These are phyloP conservation scores for Apocynum venetum DNA, from an alignment of 257 asterid genomes.

Conservation along the genomic window DNA sequence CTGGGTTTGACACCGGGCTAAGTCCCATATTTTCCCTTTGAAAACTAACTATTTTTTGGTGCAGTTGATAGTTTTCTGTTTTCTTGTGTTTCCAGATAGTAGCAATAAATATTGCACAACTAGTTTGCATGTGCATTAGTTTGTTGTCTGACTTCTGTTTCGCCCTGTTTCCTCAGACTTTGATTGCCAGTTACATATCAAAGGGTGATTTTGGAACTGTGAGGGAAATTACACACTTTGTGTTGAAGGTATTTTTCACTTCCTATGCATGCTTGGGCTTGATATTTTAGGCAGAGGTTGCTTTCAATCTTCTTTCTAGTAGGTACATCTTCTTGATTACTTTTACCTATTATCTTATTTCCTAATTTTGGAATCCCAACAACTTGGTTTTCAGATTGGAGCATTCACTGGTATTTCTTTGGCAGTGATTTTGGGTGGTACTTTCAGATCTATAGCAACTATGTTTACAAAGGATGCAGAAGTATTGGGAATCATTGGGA, in stretches of 20 bases:
- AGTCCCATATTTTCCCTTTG: not conserved
- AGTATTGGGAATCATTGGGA: slow-evolving; percentile 58
- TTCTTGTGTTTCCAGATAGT: not conserved
- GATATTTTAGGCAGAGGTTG: not conserved
- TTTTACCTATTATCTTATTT: slow-evolving; percentile 1
- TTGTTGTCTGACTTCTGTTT: slow-evolving; percentile 3
- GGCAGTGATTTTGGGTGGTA: slow-evolving; percentile 57
- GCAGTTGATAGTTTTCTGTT: not conserved
- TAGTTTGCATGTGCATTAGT: not conserved
- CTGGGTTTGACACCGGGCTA: too few relatives aligned
- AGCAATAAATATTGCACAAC: slow-evolving; percentile 1
- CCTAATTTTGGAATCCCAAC: slow-evolving; percentile 11
- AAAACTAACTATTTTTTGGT: not conserved
- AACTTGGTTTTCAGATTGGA: slow-evolving; percentile 54
- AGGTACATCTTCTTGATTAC: not conserved
- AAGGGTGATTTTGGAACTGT: slow-evolving; percentile 61
- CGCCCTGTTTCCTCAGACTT: slow-evolving; percentile 42
- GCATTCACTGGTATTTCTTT: slow-evolving; percentile 53
- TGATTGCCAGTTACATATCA: slow-evolving; percentile 75
- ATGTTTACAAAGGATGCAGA: slow-evolving; percentile 61
- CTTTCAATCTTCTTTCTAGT: not conserved
- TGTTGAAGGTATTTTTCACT: slow-evolving; percentile 53
- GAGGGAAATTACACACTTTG: slow-evolving; percentile 59
- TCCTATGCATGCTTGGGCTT: slow-evolving; percentile 13
- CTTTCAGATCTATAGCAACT: slow-evolving; percentile 64